Evolutionary conservation across 805 yeast species (phyloP).

Genomic region (Yarrowia hollandica): DNA sequence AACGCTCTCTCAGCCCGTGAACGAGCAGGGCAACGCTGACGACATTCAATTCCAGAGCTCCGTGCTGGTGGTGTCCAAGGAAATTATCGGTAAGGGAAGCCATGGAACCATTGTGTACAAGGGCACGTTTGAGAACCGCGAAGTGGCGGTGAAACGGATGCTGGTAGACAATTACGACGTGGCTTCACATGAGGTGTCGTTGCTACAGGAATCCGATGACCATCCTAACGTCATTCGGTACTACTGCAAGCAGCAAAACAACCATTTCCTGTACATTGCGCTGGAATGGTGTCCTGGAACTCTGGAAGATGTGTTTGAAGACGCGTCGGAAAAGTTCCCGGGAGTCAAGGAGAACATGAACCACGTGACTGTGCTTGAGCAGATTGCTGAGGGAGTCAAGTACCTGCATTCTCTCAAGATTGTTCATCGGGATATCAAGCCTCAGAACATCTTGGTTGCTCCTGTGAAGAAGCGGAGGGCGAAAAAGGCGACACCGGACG

Average conservation of each 20-base stretch:
- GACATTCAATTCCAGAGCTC: conserved; percentile 23
- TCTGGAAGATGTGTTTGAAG: conserved; percentile 71
- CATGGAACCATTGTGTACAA: conserved; percentile 94
- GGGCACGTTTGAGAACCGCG: conserved; percentile 87
- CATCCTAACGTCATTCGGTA: conserved; percentile 94
- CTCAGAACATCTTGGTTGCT: conserved; percentile 67
- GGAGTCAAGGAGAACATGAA: conserved; percentile 48
- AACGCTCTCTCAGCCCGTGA: conserved; percentile 29
- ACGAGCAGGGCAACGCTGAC: conserved; percentile 17
- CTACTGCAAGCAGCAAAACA: conserved; percentile 88
- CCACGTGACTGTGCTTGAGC: conserved; percentile 46
- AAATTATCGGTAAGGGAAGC: conserved; percentile 89
- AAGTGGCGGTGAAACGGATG: conserved; percentile 96
- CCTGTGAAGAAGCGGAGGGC: conserved; percentile 35
- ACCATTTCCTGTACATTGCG: conserved; percentile 87
- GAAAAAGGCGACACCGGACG: conserved; percentile 32
- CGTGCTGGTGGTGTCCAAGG: conserved; percentile 40
- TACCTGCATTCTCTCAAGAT: conserved; percentile 39
- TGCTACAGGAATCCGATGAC: conserved; percentile 91
- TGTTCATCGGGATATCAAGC: conserved; percentile 54
- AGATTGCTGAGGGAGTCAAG: conserved; percentile 35
- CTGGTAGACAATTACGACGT: conserved; percentile 88
- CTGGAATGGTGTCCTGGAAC: conserved; percentile 88
- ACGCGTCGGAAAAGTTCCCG: conserved; percentile 43
- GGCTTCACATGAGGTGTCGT: conserved; percentile 85